Evolutionary conservation across 495 filamentous ascomycete genomes (phyloP).

Genomic region (Penicillium nucicola): DNA sequence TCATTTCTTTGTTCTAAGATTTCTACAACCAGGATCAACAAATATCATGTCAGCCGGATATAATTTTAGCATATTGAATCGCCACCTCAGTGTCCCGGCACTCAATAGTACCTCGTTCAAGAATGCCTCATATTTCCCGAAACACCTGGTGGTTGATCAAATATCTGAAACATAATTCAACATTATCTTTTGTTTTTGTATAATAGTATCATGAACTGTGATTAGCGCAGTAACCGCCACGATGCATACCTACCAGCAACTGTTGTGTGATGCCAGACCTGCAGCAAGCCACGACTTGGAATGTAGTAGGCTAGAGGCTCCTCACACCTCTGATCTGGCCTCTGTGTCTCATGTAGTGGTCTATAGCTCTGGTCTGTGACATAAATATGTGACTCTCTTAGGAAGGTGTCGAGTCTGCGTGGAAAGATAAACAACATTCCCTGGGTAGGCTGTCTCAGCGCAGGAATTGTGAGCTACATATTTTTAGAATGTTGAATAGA

Average conservation of each 20-base stretch:
- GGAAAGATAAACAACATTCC: not conserved
- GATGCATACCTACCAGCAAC: slow-evolving; percentile 11
- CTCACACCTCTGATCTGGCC: not conserved
- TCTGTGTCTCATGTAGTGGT: not conserved
- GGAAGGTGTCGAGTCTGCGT: not conserved
- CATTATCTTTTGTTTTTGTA: not conserved
- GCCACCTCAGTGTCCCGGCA: not conserved
- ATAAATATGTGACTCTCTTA: not conserved
- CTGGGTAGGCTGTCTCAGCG: not conserved
- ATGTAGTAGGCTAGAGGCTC: not conserved
- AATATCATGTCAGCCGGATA: no score
- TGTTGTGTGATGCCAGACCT: slow-evolving; percentile 4
- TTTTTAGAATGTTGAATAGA: no score
- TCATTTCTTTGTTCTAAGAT: no score
- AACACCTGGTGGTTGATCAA: slow-evolving; percentile 2
- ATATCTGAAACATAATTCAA: slow-evolving; percentile 8
- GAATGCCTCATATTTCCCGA: slow-evolving; percentile 8
- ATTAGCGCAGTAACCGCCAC: slow-evolving; percentile 12
- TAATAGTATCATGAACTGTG: not conserved
- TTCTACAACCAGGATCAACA: no score
- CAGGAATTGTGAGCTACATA: not conserved
- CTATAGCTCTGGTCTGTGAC: not conserved
- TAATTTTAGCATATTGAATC: not conserved
- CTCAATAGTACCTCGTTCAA: not conserved
- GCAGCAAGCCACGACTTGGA: slow-evolving; percentile 9